phyloP scores from a whole-genome alignment of 1,139 yeast genomes.

The Entelexis sorbosivorans region DNA sequence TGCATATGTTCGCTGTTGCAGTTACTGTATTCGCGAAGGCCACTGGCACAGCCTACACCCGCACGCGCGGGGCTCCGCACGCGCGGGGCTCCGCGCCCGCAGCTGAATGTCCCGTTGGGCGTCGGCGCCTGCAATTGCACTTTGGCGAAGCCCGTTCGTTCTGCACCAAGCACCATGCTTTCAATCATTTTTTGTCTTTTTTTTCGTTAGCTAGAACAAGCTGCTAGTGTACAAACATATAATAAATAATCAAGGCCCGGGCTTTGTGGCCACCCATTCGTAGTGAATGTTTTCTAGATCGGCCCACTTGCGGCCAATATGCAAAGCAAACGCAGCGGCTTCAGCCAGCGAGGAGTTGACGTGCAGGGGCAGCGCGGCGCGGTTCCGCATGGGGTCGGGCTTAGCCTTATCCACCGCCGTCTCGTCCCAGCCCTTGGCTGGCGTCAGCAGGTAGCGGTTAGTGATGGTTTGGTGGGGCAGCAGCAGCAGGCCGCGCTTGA shows the following conservation, averaged over 20 bases:
- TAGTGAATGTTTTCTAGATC: slow-evolving; percentile 19
- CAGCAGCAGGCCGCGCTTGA: slow-evolving; percentile 28
- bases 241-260: slow-evolving; percentile 2
- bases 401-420: slow-evolving; percentile 22
- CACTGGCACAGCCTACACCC: too few species aligned
- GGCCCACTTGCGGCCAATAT: slow-evolving; percentile 26
- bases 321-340: slow-evolving; percentile 34
- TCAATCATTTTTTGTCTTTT: too few species aligned
- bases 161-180: too few species aligned
- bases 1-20: too few species aligned
- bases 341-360: slow-evolving; percentile 33
- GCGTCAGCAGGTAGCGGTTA: slow-evolving; percentile 22
- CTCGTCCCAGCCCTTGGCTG: slow-evolving; percentile 11
- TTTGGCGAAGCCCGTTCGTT: too few species aligned
- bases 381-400: slow-evolving; percentile 31
- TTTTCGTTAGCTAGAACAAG: too few species aligned
- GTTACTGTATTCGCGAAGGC: too few species aligned
- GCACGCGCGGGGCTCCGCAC: too few species aligned
- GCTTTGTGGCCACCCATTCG: slow-evolving; percentile 16
- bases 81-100: too few species aligned
- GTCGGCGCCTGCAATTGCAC: too few species aligned
- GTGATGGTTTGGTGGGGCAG: slow-evolving; percentile 26
- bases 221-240: neutral
- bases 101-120: too few species aligned
- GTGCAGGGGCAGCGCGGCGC: slow-evolving; percentile 33